phyloP scores from a whole-genome alignment of 108 stramenopile genomes.

The Cyclostephanos invisitatus region DNA sequence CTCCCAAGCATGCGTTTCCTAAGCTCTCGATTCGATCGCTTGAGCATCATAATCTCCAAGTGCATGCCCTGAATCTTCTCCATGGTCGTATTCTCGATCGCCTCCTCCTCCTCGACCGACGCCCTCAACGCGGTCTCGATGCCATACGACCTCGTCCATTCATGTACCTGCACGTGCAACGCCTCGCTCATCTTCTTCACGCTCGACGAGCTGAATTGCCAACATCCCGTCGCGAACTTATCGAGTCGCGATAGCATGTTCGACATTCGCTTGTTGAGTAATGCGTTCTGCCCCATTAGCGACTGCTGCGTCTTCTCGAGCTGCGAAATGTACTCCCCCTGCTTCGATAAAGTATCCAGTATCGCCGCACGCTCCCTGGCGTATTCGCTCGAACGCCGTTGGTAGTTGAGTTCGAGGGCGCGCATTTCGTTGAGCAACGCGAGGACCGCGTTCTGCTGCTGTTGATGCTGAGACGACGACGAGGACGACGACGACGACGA shows the following conservation, averaged over 20 bases:
- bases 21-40: constrained; percentile 21
- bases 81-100: constrained; percentile 22
- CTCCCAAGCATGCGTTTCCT: constrained; percentile 2
- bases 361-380: background rate
- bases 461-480: background rate
- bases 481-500: constrained; percentile 3
- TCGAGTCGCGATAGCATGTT: constrained; percentile 21
- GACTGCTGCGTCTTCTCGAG: background rate
- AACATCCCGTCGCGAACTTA: constrained; percentile 36
- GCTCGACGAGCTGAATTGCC: constrained; percentile 30
- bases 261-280: constrained; percentile 6
- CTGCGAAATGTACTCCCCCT: background rate
- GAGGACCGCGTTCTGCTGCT: constrained; percentile 6
- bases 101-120: constrained; percentile 11
- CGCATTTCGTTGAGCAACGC: constrained; percentile 5
- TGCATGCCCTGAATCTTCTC: constrained; percentile 42
- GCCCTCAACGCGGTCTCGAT: background rate
- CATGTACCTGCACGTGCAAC: constrained; percentile 33
- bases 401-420: background rate
- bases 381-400: background rate
- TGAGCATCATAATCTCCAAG: constrained; percentile 28
- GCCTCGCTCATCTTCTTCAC: constrained; percentile 53
- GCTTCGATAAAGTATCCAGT: background rate
- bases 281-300: constrained; percentile 2
- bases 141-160: constrained; percentile 23